These are phyloP conservation scores for Cubamyces sp. DNA, from an alignment of 768 basidiomycete species.

Conservation along the genomic window DNA sequence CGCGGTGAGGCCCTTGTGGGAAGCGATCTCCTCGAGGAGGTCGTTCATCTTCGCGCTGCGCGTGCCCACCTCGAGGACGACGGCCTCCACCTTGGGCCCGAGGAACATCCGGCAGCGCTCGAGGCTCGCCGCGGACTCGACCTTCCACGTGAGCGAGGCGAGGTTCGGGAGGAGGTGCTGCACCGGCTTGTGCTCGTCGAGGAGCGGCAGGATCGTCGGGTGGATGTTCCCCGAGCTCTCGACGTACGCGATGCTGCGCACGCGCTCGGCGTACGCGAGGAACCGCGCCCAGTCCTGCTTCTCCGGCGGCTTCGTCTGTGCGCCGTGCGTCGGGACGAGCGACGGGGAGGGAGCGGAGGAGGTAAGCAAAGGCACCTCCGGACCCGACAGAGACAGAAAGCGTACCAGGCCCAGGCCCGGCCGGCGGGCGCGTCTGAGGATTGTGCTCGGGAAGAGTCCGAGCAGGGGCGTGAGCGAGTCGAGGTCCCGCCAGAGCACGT, in stretches of 20 bases:
- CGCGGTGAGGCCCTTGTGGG: constrained; percentile 62
- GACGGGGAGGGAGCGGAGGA: constrained; percentile 11
- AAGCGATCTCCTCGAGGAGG: constrained; percentile 67
- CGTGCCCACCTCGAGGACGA: constrained; percentile 66
- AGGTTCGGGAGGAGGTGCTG: constrained; percentile 72
- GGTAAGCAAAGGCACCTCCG: constrained; percentile 23
- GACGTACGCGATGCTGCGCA: constrained; percentile 70
- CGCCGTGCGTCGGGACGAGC: constrained; percentile 5
- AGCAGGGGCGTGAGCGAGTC: constrained; percentile 76
- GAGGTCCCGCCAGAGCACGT: constrained; percentile 76
- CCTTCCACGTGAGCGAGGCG: constrained; percentile 72
- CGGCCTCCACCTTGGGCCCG: constrained; percentile 58
- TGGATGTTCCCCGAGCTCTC: constrained; percentile 68
- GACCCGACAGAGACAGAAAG: constrained; percentile 25
- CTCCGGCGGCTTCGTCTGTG: constrained; percentile 61
- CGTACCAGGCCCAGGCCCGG: constrained; percentile 80
- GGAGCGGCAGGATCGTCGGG: constrained; percentile 64
- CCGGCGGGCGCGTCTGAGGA: constrained; percentile 70
- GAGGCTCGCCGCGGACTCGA: constrained; percentile 65
- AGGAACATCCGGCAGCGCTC: constrained; percentile 69
- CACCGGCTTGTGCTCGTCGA: constrained; percentile 66
- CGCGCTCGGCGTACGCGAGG: constrained; percentile 67
- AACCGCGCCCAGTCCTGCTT: constrained; percentile 71
- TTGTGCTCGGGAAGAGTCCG: constrained; percentile 66
- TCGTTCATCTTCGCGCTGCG: constrained; percentile 59